Evolutionary conservation across 2,329 filamentous ascomycete species (phyloP), one percentile per base, ranked within the genome.

Genomic region (Amphichorda felina): DNA sequence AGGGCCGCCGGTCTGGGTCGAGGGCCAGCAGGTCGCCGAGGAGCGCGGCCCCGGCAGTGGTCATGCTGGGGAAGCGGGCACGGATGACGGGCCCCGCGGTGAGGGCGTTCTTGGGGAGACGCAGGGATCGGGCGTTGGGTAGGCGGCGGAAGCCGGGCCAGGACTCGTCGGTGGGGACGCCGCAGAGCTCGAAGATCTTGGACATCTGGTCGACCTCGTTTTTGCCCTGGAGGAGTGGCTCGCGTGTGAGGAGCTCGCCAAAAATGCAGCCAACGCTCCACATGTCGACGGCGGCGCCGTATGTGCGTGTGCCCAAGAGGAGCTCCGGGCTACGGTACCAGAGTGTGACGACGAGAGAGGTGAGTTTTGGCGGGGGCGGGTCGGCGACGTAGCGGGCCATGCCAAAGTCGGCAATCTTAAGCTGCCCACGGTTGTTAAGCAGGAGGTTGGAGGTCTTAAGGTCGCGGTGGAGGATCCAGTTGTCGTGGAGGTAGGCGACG

Each of bases 261-360:
- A 98, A 94, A 50, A 98, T 87, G 60, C 91, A 96, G 10, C 91
- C 91, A 4, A 96, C 66, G 58, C 83, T 93, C 91, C 91, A 98
- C 71, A 96, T 82, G 60, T 96, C 91, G 47, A 96, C 70, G 41
- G 82, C 74, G 1, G 70, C 63, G 40, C 72, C 79, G 61, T 98
- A 98, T 13, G 68, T 70, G 25, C 73, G 72, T 0, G 83, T 67
- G 5, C 91, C 91, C 3, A 96, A 75, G 2, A 98, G 71, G 9
- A 96, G 72, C 59, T 96, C 91, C 0, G 91, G 91, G 1, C 84
- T 73, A 38, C 91, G 83, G 57, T 98, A 98, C 91, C 91, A 98
- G 6, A 98, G 72, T 6, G 91, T 98, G 14, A 96, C 89, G 42
- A 98, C 91, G 32, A 96, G 74, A 53, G 89, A 82, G 3, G 91